Evolutionary conservation across 345 rosid genomes (phyloP), one percentile per base, ranked within the genome.

Genomic region (Clarkia xantiana): DNA sequence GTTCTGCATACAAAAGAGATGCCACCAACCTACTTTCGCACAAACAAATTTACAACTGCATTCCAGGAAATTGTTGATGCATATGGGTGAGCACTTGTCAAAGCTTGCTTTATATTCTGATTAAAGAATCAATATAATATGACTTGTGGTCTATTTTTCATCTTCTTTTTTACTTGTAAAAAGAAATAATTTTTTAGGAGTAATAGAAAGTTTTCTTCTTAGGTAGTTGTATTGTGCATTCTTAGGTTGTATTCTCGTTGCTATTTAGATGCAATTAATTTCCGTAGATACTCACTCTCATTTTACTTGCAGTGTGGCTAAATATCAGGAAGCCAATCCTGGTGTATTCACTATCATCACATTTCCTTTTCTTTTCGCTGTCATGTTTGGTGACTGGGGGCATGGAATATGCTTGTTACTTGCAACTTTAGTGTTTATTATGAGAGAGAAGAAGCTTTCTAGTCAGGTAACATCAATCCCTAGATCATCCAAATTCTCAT

Each of bases 401-500:
- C n/a, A n/a, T n/a, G n/a, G n/a, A n/a, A n/a, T n/a, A n/a, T n/a
- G n/a, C n/a, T n/a, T n/a, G n/a, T n/a, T n/a, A 57, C 94, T 91
- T 57, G 90, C 72, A 47, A 64, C 94, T 25, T 66, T 80, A 67
- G 60, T 61, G 62, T 71, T 76, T 54, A 53, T 91, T 29, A 17
- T 74, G 62, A 70, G 79, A 70, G 98, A 91, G 66, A 91, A 87
- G 78, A 91, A 87, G 64, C 78, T 91, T 62, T 74, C 94, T 18
- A 54, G 90, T 68, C 98, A 84, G 98, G 98, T 91, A 72, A 67
- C n/a, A n/a, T n/a, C n/a, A n/a, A n/a, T n/a, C n/a, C n/a, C n/a
- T n/a, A n/a, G n/a, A n/a, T n/a, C n/a, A n/a, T n/a, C n/a, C n/a
- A n/a, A n/a, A n/a, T n/a, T n/a, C n/a, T n/a, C n/a, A n/a, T n/a